Percentiles rank a stretch among this genome's conserved stretches.
These are phyloP conservation scores for Aspergillus asperescens DNA, from an alignment of 495 filamentous ascomycete genomes.

Conservation along the genomic window DNA sequence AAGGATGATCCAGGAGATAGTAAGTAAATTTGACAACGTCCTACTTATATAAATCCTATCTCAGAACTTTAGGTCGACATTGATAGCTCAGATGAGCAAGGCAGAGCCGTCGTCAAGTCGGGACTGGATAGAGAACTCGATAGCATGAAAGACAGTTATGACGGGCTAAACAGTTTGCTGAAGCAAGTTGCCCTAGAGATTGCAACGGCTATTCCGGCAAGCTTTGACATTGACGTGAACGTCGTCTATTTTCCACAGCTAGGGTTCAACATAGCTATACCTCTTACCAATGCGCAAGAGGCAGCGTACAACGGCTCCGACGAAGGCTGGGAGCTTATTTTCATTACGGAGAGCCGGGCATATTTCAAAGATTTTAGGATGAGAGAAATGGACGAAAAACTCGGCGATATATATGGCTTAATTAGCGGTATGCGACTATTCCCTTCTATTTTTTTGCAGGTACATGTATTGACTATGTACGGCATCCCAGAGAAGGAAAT, in stretches of 20 bases:
- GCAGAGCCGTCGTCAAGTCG: slow-evolving; percentile 65
- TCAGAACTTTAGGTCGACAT: slow-evolving; percentile 75
- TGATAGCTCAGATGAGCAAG: slow-evolving; percentile 65
- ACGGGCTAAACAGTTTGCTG: slow-evolving; percentile 70
- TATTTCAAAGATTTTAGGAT: slow-evolving; percentile 90
- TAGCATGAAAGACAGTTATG: slow-evolving; percentile 67
- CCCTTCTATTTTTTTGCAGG: neutral
- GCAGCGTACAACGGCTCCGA: slow-evolving; percentile 62
- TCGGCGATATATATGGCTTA: slow-evolving; percentile 78
- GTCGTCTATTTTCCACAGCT: slow-evolving; percentile 87
- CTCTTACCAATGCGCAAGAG: slow-evolving; percentile 54
- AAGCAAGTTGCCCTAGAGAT: slow-evolving; percentile 59
- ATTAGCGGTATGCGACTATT: slow-evolving; percentile 65
- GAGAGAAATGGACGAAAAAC: slow-evolving; percentile 72
- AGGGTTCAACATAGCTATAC: slow-evolving; percentile 80
- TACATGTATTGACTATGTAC: neutral
- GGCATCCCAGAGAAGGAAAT: slow-evolving; percentile 74
- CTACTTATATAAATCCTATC: slow-evolving; percentile 15
- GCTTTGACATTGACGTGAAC: slow-evolving; percentile 59
- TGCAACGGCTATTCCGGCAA: slow-evolving; percentile 54
- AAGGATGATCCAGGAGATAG: slow-evolving; percentile 62
- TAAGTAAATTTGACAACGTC: slow-evolving; percentile 15
- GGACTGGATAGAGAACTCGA: slow-evolving; percentile 76
- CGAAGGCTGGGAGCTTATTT: slow-evolving; percentile 69
- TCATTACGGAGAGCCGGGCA: slow-evolving; percentile 61